phyloP scores from a whole-genome alignment of 192 early-diverging fungal genomes.

The Rhizophagus sp. region DNA sequence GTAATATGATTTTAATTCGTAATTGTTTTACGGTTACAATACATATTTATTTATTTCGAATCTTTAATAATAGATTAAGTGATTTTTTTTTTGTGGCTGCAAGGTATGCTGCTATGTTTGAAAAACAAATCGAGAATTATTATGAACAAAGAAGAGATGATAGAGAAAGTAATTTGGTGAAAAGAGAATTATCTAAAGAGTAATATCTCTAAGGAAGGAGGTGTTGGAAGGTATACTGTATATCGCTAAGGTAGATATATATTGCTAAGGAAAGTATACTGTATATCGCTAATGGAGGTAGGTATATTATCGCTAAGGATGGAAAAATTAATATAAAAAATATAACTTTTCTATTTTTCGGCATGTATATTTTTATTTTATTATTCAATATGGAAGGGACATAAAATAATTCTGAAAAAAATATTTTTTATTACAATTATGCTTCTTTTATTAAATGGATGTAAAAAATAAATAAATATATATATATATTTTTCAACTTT shows the following conservation, averaged over 20 bases:
- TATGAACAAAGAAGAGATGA: constrained; percentile 52
- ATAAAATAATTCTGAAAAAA: no score
- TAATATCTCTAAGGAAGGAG: neutral
- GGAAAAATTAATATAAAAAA: no score
- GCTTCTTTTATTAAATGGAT: neutral
- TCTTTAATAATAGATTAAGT: constrained; percentile 56
- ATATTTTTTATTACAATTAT: no score
- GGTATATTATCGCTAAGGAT: no score
- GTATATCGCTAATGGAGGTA: no score
- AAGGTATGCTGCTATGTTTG: constrained; percentile 72
- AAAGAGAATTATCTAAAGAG: constrained; percentile 20
- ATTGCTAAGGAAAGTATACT: no score
- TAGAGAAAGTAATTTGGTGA: constrained; percentile 18
- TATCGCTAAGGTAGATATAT: no score
- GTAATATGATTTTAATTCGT: neutral
- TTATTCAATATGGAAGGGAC: no score
- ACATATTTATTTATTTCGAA: neutral
- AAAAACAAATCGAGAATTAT: constrained; percentile 72
- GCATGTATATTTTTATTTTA: no score
- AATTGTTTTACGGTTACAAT: neutral
- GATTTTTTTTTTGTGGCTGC: constrained; percentile 93
- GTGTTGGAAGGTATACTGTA: no score
- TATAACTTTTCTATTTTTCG: no score
- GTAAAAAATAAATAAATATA: neutral
- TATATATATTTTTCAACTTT: no score